These are phyloP conservation scores for Chenopodium quinoa DNA, from an alignment of 148 eudicot species.

Conservation along the genomic window DNA sequence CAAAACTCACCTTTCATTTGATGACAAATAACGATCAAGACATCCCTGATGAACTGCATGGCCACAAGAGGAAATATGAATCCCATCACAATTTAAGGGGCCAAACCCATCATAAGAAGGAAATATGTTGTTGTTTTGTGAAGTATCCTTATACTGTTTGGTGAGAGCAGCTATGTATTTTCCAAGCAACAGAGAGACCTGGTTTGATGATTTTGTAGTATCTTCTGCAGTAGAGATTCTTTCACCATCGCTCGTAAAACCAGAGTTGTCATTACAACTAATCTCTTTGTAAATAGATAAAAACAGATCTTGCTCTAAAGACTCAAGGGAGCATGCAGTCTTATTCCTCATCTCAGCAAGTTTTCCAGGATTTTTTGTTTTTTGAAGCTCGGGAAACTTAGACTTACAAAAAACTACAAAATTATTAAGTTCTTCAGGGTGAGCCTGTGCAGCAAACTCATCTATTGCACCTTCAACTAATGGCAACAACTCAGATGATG, in stretches of 20 bases:
- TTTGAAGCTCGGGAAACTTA: conserved; percentile 56
- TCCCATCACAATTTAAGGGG: conserved; percentile 73
- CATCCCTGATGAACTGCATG: conserved; percentile 98
- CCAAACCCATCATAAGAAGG: conserved; percentile 58
- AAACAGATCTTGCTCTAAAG: conserved; percentile 63
- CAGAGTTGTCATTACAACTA: conserved; percentile 24
- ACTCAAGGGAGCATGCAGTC: conserved; percentile 48
- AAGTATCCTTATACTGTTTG: conserved; percentile 44
- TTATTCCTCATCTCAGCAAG: conserved; percentile 36
- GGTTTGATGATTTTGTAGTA: conserved; percentile 20
- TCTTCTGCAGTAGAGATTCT: conserved; percentile 24
- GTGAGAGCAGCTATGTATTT: conserved; percentile 71
- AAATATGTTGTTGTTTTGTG: conserved; percentile 35
- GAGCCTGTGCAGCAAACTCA: conserved; percentile 64
- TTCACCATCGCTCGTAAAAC: conserved; percentile 28
- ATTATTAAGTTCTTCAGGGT: conserved; percentile 57
- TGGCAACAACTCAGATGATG: conserved; percentile 49
- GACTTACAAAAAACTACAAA: conserved; percentile 59
- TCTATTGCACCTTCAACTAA: conserved; percentile 55
- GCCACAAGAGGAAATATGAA: conserved; percentile 92
- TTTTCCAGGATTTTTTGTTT: conserved; percentile 37
- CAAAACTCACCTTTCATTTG: conserved; percentile 69
- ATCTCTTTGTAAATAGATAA: conserved; percentile 44
- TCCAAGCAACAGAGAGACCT: conserved; percentile 59
- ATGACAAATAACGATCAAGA: conserved; percentile 88